phyloP scores from a whole-genome alignment of 73 alveolate species.

The Diophrys sp. region DNA sequence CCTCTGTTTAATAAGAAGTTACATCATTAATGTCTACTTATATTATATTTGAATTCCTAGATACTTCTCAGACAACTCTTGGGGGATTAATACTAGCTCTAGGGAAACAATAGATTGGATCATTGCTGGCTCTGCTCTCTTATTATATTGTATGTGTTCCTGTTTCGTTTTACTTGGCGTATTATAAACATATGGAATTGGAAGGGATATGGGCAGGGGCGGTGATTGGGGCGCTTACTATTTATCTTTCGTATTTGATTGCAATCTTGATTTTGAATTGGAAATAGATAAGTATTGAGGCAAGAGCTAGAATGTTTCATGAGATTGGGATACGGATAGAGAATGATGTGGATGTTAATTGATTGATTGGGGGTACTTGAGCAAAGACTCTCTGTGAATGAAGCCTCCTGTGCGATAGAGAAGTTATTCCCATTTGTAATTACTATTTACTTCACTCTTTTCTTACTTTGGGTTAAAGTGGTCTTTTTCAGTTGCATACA shows the following conservation, averaged over 20 bases:
- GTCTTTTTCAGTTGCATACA: conserved; percentile 15
- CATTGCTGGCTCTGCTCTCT: conserved; percentile 12
- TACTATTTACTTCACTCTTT: neutral
- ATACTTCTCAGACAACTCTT: conserved; percentile 4
- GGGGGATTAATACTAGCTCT: conserved; percentile 43
- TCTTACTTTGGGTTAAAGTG: neutral
- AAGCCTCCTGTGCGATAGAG: conserved; percentile 10
- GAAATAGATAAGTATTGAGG: no score
- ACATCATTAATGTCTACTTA: neutral
- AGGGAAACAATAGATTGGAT: conserved; percentile 17
- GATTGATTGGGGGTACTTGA: neutral
- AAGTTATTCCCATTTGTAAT: neutral
- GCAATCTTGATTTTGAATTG: neutral
- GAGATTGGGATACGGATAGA: neutral
- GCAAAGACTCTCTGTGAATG: neutral
- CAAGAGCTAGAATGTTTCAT: neutral
- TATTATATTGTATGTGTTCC: conserved; percentile 47
- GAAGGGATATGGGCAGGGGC: conserved; percentile 40
- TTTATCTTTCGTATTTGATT: conserved; percentile 4
- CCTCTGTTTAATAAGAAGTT: neutral
- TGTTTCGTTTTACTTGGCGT: conserved; percentile 13
- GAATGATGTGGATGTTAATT: neutral
- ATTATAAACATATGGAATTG: conserved; percentile 9
- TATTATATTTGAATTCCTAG: neutral
- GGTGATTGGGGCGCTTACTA: conserved; percentile 13